Conservation (phyloP, 495 filamentous ascomycete species). For the Podospora appendiculata region DNA sequence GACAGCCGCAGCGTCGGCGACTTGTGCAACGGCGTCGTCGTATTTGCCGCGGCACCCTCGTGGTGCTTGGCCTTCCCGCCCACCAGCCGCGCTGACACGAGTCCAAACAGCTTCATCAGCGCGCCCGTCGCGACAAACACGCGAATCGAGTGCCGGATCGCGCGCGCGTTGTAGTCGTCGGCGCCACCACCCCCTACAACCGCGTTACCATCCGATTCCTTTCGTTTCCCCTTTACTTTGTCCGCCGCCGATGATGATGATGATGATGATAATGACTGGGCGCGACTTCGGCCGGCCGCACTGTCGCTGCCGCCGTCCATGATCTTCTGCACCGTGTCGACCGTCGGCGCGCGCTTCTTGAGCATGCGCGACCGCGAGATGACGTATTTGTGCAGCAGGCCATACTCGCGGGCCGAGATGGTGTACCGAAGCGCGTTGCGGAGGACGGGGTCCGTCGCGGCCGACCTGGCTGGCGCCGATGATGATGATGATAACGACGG, state of each 20-base stretch:
- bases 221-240: not conserved
- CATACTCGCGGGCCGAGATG: slow-evolving; percentile 78
- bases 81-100: slow-evolving; percentile 41
- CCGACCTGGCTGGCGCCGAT: slow-evolving; percentile 28
- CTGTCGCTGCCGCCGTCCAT: slow-evolving; percentile 29
- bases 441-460: slow-evolving; percentile 48
- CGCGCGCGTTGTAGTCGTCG: slow-evolving; percentile 71
- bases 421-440: slow-evolving; percentile 78
- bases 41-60: slow-evolving; percentile 1
- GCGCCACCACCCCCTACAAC: slow-evolving; percentile 4
- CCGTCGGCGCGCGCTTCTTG: slow-evolving; percentile 51
- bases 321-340: slow-evolving; percentile 39
- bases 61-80: not conserved
- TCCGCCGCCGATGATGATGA: no score
- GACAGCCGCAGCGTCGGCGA: slow-evolving; percentile 71
- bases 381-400: slow-evolving; percentile 68
- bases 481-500: slow-evolving; percentile 7
- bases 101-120: slow-evolving; percentile 60
- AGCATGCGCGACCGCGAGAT: slow-evolving; percentile 58
- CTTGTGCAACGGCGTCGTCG: slow-evolving; percentile 50
- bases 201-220: not conserved
- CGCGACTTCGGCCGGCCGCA: not conserved
- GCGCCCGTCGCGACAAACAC: slow-evolving; percentile 66
- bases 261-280: no score
- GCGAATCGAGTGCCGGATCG: slow-evolving; percentile 67